These are phyloP conservation scores for Pythium oligandrum DNA, from an alignment of 352 stramenopile genomes.

Conservation along the genomic window DNA sequence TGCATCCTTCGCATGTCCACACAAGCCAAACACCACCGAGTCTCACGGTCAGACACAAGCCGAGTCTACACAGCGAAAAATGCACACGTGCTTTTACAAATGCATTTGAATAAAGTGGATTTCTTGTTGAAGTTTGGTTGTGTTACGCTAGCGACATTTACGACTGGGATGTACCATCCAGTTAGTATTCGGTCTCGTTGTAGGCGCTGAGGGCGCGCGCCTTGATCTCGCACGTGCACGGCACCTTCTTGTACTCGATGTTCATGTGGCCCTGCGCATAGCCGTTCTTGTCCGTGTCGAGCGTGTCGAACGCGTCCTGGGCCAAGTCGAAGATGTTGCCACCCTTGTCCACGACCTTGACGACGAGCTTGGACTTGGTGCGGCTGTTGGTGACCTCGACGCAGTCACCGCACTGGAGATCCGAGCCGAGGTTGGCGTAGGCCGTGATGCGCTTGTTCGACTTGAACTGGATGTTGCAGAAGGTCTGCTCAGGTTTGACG, in stretches of 20 bases:
- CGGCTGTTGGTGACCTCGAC: not conserved
- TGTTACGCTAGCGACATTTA: too few species aligned
- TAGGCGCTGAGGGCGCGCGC: too few species aligned
- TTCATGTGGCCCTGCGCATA: constrained; percentile 1
- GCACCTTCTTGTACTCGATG: constrained; percentile 3
- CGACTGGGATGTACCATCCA: too few species aligned
- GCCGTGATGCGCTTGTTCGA: not conserved
- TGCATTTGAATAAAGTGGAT: too few species aligned
- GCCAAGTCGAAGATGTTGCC: constrained; percentile 2
- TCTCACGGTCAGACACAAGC: too few species aligned
- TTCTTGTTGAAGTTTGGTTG: too few species aligned
- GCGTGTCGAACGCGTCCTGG: not conserved
- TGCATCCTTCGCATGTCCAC: too few species aligned
- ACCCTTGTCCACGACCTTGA: constrained; percentile 6
- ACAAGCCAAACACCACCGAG: too few species aligned
- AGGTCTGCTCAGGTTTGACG: not conserved
- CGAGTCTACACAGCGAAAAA: too few species aligned
- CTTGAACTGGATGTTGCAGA: not conserved
- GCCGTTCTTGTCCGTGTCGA: constrained; percentile 1
- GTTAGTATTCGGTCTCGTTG: too few species aligned
- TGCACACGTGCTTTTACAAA: too few species aligned
- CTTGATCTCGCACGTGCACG: not conserved
- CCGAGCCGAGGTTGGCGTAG: not conserved
- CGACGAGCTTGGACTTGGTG: not conserved
- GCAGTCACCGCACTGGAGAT: constrained; percentile 7